A percentile compares a stretch with the other conserved stretches of the same genome.
Evolutionary conservation across 805 yeast species (phyloP).

Genomic region (Kuraishia floccosa): DNA sequence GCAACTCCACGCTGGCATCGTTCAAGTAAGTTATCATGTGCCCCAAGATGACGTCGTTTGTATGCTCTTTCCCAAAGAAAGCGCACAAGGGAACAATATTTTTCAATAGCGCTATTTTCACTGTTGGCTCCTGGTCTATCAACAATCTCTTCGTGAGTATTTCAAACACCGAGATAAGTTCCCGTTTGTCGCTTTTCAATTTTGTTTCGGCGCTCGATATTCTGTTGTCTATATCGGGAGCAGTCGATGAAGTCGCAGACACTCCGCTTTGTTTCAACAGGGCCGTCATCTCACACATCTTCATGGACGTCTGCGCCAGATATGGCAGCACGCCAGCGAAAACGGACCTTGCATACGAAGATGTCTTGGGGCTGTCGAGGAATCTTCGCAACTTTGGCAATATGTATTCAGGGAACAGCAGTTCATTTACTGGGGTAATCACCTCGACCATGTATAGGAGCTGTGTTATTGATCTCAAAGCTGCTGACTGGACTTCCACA

Average conservation of each 20-base stretch:
- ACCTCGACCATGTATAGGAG: slow-evolving; percentile 50
- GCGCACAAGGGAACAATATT: slow-evolving; percentile 71
- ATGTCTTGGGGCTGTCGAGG: slow-evolving; percentile 11
- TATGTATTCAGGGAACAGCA: slow-evolving; percentile 73
- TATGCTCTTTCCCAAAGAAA: slow-evolving; percentile 76
- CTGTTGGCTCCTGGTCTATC: slow-evolving; percentile 57
- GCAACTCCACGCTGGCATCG: slow-evolving; percentile 56
- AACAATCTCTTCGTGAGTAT: slow-evolving; percentile 51
- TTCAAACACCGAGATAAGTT: slow-evolving; percentile 47
- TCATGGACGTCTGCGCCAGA: slow-evolving; percentile 53
- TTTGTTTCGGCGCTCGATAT: slow-evolving; percentile 19
- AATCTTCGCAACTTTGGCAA: slow-evolving; percentile 54
- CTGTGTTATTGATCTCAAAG: slow-evolving; percentile 57
- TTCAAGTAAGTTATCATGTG: slow-evolving; percentile 88
- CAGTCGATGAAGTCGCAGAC: slow-evolving; percentile 14
- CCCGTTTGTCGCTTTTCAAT: slow-evolving; percentile 27
- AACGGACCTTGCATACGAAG: slow-evolving; percentile 41
- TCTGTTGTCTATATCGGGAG: slow-evolving; percentile 34
- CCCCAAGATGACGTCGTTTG: slow-evolving; percentile 80
- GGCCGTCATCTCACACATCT: slow-evolving; percentile 52
- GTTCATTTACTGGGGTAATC: slow-evolving; percentile 64
- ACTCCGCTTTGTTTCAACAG: slow-evolving; percentile 25
- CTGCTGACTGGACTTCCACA: slow-evolving; percentile 53
- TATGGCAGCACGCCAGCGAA: slow-evolving; percentile 67
- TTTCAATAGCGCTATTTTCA: slow-evolving; percentile 56